Evolutionary conservation across 805 yeast species (phyloP).

Genomic region (Maudiozyma barnettii): DNA sequence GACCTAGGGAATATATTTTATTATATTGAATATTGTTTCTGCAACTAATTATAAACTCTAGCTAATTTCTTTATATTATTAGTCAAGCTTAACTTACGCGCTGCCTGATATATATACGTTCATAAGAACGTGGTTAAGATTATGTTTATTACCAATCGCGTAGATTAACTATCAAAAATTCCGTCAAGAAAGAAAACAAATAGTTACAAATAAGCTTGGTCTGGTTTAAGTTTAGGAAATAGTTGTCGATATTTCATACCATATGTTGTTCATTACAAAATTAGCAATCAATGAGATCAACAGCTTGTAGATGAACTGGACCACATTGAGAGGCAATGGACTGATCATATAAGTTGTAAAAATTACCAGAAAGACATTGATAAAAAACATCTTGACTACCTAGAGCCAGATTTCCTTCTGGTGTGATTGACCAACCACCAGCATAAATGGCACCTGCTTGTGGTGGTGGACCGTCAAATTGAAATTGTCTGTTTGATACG

Average conservation of each 20-base stretch:
- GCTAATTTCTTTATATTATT: too few species aligned
- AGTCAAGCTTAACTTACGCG: too few species aligned
- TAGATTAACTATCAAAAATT: too few species aligned
- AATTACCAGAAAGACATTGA: slow-evolving; percentile 67
- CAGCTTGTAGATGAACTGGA: slow-evolving; percentile 50
- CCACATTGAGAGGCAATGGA: slow-evolving; percentile 52
- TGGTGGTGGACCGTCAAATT: slow-evolving; percentile 80
- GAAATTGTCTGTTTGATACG: slow-evolving; percentile 78
- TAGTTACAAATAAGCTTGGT: too few species aligned
- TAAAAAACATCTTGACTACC: slow-evolving; percentile 55
- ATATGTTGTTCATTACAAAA: neutral
- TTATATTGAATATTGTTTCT: too few species aligned
- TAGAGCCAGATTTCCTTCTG: slow-evolving; percentile 52
- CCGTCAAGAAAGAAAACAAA: too few species aligned
- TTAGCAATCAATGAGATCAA: slow-evolving; percentile 49
- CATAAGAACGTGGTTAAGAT: too few species aligned
- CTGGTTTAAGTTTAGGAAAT: too few species aligned
- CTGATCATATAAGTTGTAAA: slow-evolving; percentile 70
- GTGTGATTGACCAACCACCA: slow-evolving; percentile 52
- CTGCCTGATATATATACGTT: too few species aligned
- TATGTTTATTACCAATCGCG: too few species aligned
- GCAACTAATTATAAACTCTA: too few species aligned
- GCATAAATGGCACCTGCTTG: slow-evolving; percentile 70
- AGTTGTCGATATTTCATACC: neutral
- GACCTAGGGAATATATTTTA: too few species aligned